Evolutionary conservation across 2,329 filamentous ascomycete species (phyloP).

Genomic region (Arthrocladium fulminans): DNA sequence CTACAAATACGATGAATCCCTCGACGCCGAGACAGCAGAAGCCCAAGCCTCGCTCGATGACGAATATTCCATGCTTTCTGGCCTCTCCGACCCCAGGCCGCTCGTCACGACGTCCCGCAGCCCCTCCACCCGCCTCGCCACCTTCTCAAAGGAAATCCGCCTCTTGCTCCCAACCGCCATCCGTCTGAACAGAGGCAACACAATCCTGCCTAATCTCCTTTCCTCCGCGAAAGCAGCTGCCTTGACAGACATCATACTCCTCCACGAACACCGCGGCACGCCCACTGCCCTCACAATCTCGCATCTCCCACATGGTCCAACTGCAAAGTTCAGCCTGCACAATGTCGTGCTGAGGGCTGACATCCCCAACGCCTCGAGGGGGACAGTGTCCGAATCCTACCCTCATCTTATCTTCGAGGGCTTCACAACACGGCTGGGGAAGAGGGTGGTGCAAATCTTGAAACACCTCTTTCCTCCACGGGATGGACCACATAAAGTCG

Average conservation of each 20-base stretch:
- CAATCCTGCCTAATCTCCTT: conserved; percentile 78
- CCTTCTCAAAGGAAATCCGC: conserved; percentile 87
- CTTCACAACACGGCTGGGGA: conserved; percentile 71
- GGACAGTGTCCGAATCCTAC: conserved; percentile 85
- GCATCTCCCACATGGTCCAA: conserved; percentile 82
- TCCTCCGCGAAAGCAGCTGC: conserved; percentile 70
- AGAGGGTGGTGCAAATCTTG: conserved; percentile 76
- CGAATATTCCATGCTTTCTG: conserved; percentile 85
- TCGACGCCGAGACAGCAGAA: conserved; percentile 73
- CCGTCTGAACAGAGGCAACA: conserved; percentile 81
- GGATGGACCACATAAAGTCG: conserved; percentile 70
- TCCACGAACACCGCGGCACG: conserved; percentile 87
- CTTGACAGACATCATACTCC: conserved; percentile 72
- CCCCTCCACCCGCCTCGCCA: conserved; percentile 72
- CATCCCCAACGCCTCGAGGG: conserved; percentile 76
- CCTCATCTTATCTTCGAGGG: conserved; percentile 94
- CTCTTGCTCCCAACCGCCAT: conserved; percentile 77
- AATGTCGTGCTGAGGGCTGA: conserved; percentile 90
- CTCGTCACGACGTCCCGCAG: conserved; percentile 86
- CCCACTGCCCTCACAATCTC: conserved; percentile 82
- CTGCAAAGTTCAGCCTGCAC: conserved; percentile 76
- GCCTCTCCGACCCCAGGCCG: conserved; percentile 78
- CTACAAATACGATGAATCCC: conserved; percentile 87
- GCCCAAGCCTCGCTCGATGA: conserved; percentile 78
- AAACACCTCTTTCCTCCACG: conserved; percentile 92